Base-by-base conservation (phyloP, 23 red algal genomes). In the Chondrus crispus region DNA sequence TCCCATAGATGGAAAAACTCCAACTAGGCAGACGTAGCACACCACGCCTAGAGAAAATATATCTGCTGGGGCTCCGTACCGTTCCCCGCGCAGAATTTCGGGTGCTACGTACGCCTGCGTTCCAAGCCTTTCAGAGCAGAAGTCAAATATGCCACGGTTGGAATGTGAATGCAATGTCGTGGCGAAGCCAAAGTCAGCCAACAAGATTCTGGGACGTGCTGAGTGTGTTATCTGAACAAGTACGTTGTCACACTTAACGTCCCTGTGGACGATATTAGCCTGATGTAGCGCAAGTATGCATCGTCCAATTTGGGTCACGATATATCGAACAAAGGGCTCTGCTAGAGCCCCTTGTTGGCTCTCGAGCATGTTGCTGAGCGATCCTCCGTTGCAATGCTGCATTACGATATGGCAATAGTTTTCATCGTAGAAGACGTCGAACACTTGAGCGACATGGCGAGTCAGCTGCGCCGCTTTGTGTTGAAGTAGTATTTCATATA, bases 181-280 rank as follows among this genome's bases (percentile, higher is more conserved):
- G 29, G 84, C 84, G 32, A 87, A 87, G 19, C 84, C 84, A 29
- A 87, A 87, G 50, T 87, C 84, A 47, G 60, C 51, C 4, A 87
- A 26, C 37, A 87, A 22, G 14, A 87, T 66, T 4, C 32, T 49
- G 2, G 74, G 84, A 19, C 63, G 62, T 8, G 66, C 43, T 26
- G 20, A 28, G 24, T 41, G 42, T 19, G 84, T 22, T 30, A 73
- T 62, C 3, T 47, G 60, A 8, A 87, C 55, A 73, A 87, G 62
- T 38, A 87, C 84, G 66, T 87, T 87, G 18, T 87, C 84, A 37
- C 84, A 87, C 42, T 87, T 87, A 46, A 87, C 41, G 48, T 87
- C 84, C 14, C 84, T 62, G 41, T 87, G 84, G 18, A 87, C 66
- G 30, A 87, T 47, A 46, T 87, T 73, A 68, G 16, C 57, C 55